These are phyloP conservation scores for Ilex asprella DNA, from an alignment of 257 asterid species.

Conservation along the genomic window DNA sequence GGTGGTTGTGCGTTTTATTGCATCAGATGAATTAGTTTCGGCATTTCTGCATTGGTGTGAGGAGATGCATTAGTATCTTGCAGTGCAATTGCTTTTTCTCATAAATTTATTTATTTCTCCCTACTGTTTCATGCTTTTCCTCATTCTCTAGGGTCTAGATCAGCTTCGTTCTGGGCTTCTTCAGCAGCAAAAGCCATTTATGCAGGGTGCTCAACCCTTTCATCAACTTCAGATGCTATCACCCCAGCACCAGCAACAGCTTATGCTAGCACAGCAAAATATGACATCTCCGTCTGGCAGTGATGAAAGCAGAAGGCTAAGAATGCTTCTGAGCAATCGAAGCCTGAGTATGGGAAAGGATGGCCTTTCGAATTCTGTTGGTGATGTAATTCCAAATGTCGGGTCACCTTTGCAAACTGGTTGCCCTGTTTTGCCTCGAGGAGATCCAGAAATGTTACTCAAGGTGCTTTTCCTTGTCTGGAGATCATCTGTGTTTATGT, in stretches of 20 bases:
- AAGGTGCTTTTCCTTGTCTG: slow-evolving; percentile 43
- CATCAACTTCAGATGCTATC: slow-evolving; percentile 90
- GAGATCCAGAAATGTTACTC: slow-evolving; percentile 70
- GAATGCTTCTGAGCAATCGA: slow-evolving; percentile 80
- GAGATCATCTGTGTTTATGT: slow-evolving; percentile 1
- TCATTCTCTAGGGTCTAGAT: slow-evolving; percentile 54
- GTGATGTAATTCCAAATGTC: slow-evolving; percentile 70
- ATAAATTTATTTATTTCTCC: too few relatives aligned
- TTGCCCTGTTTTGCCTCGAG: slow-evolving; percentile 62
- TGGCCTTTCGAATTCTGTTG: slow-evolving; percentile 70
- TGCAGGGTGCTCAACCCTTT: slow-evolving; percentile 91
- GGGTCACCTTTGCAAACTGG: slow-evolving; percentile 84
- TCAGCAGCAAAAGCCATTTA: slow-evolving; percentile 88
- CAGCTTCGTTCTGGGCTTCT: slow-evolving; percentile 90
- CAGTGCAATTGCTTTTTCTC: too few relatives aligned
- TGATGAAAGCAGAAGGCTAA: slow-evolving; percentile 88
- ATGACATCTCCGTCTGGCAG: slow-evolving; percentile 72
- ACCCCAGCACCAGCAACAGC: slow-evolving; percentile 98
- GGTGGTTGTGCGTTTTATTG: too few relatives aligned
- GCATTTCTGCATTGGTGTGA: too few relatives aligned
- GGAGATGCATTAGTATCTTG: too few relatives aligned
- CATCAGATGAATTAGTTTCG: too few relatives aligned
- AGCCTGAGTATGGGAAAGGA: slow-evolving; percentile 86
- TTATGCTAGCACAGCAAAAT: slow-evolving; percentile 86
- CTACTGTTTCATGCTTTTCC: too few relatives aligned